phyloP scores from a whole-genome alignment of 2,329 filamentous ascomycete species.

The Raffaelea ambrosiae region DNA sequence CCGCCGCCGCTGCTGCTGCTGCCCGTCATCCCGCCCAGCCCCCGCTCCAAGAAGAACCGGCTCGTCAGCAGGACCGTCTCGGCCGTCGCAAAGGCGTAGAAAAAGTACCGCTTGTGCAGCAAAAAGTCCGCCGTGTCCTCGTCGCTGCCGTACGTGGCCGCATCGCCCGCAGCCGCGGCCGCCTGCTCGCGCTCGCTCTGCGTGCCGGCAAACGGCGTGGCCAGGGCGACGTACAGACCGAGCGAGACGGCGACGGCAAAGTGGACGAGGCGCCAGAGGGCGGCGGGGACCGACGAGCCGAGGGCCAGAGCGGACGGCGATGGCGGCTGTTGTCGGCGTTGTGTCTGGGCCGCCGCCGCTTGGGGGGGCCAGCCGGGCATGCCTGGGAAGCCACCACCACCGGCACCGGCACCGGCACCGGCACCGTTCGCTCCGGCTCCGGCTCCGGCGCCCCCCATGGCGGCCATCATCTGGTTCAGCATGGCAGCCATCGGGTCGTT shows the following conservation, averaged over 20 bases:
- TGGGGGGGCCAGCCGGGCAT: slow-evolving; percentile 19
- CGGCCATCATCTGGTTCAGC: slow-evolving; percentile 62
- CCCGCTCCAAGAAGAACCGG: slow-evolving; percentile 61
- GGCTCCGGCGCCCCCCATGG: slow-evolving; percentile 35
- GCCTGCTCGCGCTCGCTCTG: slow-evolving; percentile 47
- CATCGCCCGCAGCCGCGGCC: slow-evolving; percentile 21
- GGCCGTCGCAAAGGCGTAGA: slow-evolving; percentile 72
- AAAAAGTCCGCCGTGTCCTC: slow-evolving; percentile 6
- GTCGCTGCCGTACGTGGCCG: slow-evolving; percentile 1
- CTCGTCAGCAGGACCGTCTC: slow-evolving; percentile 65
- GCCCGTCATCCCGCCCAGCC: slow-evolving; percentile 15
- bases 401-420: slow-evolving; percentile 15
- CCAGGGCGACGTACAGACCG: slow-evolving; percentile 60
- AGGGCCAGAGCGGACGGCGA: slow-evolving; percentile 11
- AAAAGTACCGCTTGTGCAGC: slow-evolving; percentile 37
- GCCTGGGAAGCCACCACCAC: slow-evolving; percentile 22
- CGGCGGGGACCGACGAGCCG: slow-evolving; percentile 15
- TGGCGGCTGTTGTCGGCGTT: slow-evolving; percentile 5
- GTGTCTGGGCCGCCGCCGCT: slow-evolving; percentile 21
- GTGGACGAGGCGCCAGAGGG: slow-evolving; percentile 66
- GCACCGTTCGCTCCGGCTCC: slow-evolving; percentile 17
- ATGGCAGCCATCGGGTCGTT: slow-evolving; percentile 67
- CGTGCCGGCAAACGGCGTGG: slow-evolving; percentile 61
- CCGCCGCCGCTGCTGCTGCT: slow-evolving; percentile 24
- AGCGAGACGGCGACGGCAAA: slow-evolving; percentile 62